A percentile compares a stretch with the other conserved stretches of the same genome.
phyloP scores from a whole-genome alignment of 2,329 filamentous ascomycete species.

The Pyrenophora teres region DNA sequence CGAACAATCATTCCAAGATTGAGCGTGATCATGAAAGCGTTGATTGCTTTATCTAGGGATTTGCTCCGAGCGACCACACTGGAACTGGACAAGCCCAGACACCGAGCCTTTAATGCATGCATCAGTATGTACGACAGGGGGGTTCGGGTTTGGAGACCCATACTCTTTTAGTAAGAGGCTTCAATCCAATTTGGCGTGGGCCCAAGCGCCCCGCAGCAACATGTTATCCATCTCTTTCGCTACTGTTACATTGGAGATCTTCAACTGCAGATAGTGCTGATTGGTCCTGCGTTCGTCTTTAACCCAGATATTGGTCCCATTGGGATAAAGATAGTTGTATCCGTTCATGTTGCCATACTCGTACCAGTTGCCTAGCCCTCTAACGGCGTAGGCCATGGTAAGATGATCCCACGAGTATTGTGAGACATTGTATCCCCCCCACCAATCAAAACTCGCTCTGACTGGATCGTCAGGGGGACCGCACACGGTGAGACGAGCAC shows the following conservation, averaged over 20 bases:
- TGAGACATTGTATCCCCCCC: conserved; percentile 27
- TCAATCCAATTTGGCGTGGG: conserved; percentile 3
- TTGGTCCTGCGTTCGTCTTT: conserved; percentile 42
- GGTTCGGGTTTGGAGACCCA: neutral
- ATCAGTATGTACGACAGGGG: too few relatives aligned
- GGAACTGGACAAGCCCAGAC: neutral
- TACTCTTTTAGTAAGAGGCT: neutral
- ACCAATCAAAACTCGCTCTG: conserved; percentile 27
- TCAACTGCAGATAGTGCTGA: conserved; percentile 44
- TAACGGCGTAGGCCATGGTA: conserved; percentile 26
- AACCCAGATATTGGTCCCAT: conserved; percentile 55
- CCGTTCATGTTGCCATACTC: conserved; percentile 47
- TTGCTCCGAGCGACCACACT: neutral
- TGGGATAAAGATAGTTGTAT: conserved; percentile 48
- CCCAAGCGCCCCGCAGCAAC: conserved; percentile 2
- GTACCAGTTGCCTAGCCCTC: conserved; percentile 38
- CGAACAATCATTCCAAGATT: too few relatives aligned
- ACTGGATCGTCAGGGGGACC: conserved; percentile 25
- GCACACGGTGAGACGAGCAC: conserved; percentile 41
- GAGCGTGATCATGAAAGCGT: too few relatives aligned
- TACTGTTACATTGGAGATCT: conserved; percentile 1
- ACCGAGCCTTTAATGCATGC: neutral
- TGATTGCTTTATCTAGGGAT: neutral
- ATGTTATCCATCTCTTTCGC: conserved; percentile 2
- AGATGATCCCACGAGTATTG: conserved; percentile 33